Conservation (phyloP, 306 rosid genomes). For the Sesbania bispinosa region DNA sequence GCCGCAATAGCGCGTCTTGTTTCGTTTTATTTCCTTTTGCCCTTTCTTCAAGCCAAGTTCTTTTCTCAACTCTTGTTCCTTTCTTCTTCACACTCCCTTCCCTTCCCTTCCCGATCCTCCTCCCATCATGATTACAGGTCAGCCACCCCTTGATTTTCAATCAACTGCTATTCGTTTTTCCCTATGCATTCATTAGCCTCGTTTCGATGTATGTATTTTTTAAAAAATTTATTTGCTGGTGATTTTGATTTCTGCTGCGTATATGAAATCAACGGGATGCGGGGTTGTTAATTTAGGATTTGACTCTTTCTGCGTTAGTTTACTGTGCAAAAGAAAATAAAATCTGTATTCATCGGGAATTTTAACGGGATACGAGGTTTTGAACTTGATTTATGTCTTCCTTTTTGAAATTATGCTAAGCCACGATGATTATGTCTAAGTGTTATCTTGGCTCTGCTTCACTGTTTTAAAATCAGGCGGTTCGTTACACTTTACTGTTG, state of each 20-base stretch:
- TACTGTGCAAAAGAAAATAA: neutral
- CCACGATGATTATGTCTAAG: neutral
- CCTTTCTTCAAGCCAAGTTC: constrained; percentile 65
- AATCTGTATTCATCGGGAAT: neutral
- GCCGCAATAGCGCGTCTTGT: neutral
- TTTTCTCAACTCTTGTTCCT: constrained; percentile 16
- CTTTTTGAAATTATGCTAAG: constrained; percentile 1
- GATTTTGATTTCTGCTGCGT: neutral
- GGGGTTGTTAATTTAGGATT: constrained; percentile 21
- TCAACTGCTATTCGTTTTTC: neutral
- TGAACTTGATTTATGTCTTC: constrained; percentile 18
- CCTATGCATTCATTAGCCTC: neutral
- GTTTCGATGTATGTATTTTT: neutral
- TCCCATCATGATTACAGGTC: constrained; percentile 76
- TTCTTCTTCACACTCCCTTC: constrained; percentile 6
- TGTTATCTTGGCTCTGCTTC: neutral
- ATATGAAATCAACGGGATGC: constrained; percentile 25
- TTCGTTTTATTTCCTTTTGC: constrained; percentile 30
- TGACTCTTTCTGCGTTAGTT: neutral
- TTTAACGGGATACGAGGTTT: neutral
- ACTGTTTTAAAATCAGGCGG: neutral
- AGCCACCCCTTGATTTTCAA: constrained; percentile 16
- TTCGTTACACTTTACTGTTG: neutral
- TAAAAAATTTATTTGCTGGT: neutral
- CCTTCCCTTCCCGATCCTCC: constrained; percentile 34